phyloP scores from a whole-genome alignment of 2,329 filamentous ascomycete species.

The Ophiocordyceps camponoti-leonardi region DNA sequence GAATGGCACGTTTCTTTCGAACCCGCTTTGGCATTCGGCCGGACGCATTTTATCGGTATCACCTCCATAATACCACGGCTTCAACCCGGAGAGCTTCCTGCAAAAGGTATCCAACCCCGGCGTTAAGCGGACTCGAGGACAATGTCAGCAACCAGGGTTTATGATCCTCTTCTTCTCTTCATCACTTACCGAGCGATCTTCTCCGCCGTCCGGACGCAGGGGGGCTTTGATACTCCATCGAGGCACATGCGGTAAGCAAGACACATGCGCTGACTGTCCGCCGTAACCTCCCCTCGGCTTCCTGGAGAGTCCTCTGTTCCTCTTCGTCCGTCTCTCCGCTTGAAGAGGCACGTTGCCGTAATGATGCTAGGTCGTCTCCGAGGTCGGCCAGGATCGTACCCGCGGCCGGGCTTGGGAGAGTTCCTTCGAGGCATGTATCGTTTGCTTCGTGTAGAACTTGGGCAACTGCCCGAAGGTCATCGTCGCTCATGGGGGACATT shows the following conservation, averaged over 20 bases:
- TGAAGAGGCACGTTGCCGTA: no score
- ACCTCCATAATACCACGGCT: neutral
- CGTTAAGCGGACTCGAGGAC: neutral
- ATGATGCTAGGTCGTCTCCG: no score
- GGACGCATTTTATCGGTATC: neutral
- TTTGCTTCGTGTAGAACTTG: neutral
- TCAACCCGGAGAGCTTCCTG: neutral
- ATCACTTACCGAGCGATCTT: neutral
- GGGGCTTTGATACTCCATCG: no score
- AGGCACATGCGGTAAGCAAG: no score
- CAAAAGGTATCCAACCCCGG: neutral
- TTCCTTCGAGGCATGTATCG: neutral
- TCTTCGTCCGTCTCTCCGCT: no score
- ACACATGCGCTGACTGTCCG: no score
- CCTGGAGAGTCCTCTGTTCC: no score
- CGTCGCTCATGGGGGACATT: neutral
- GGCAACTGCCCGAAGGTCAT: neutral
- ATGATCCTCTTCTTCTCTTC: no score
- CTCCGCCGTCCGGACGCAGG: neutral
- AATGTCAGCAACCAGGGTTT: neutral
- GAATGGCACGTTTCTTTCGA: neutral
- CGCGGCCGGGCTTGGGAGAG: no score
- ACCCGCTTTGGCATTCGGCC: neutral
- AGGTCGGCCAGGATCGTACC: neutral
- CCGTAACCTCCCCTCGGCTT: no score